These are phyloP conservation scores for Suhomyces taliae DNA, from an alignment of 1,139 yeast species.

Conservation along the genomic window DNA sequence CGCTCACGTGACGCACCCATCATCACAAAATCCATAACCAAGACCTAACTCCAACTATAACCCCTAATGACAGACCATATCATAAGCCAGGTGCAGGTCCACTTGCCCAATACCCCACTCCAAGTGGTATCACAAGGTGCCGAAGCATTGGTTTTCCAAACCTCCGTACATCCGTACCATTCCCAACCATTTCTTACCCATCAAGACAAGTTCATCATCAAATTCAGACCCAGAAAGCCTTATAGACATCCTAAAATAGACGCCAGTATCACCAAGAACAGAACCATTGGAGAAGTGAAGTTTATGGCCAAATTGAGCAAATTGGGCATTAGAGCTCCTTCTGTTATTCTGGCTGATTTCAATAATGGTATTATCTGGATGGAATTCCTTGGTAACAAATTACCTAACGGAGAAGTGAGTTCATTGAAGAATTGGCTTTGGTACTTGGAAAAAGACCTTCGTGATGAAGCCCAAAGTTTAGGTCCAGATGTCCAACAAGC, in stretches of 20 bases:
- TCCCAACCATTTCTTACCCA: slow-evolving; percentile 28
- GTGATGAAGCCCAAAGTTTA: slow-evolving; percentile 21
- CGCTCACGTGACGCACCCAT: not conserved
- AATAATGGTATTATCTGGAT: slow-evolving; percentile 83
- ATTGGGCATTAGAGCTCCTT: slow-evolving; percentile 65
- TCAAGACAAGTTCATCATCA: slow-evolving; percentile 55
- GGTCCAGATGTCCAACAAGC: slow-evolving; percentile 40
- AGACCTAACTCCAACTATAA: no score
- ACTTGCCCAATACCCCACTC: slow-evolving; percentile 50
- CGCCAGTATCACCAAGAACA: slow-evolving; percentile 66
- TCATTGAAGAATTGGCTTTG: slow-evolving; percentile 73
- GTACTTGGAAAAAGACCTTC: slow-evolving; percentile 46
- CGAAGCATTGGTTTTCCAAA: slow-evolving; percentile 78
- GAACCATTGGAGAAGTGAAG: slow-evolving; percentile 85
- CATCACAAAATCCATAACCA: not conserved
- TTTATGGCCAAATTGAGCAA: slow-evolving; percentile 61
- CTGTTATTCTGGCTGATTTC: slow-evolving; percentile 71
- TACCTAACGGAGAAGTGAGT: slow-evolving; percentile 51
- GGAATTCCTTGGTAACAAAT: slow-evolving; percentile 63
- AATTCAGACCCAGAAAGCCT: slow-evolving; percentile 84
- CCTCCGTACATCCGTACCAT: slow-evolving; percentile 68
- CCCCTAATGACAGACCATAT: slow-evolving; percentile 43
- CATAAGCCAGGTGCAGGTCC: slow-evolving; percentile 39
- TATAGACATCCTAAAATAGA: slow-evolving; percentile 89
- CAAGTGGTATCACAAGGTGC: slow-evolving; percentile 86